Base-by-base conservation (phyloP, 2,329 filamentous ascomycete species). In the Capronia epimyces region DNA sequence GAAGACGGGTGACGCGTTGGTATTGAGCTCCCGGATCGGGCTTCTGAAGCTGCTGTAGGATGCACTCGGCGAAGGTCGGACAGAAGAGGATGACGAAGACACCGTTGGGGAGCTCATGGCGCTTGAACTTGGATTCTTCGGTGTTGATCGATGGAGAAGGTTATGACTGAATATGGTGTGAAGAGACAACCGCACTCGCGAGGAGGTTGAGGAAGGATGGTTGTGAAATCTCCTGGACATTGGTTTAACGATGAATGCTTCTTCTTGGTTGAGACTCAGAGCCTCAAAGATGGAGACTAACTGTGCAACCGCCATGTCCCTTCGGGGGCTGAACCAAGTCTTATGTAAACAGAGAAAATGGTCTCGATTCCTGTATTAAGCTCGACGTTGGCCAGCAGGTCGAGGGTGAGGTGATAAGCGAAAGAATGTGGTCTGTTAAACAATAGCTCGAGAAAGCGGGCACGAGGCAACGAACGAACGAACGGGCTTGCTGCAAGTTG, bases 1-100 rank as follows among this genome's bases (percentile, higher is more conserved):
- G 20, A 42, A 37, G 12, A 40, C 6, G 24, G 25, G 44, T 29
- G 29, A 42, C 34, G 39, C 20, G 36, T 49, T 50, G 62, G 6
- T 65, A 63, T 10, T 64, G 60, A 41, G 62, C 64, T 43, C 65
- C 43, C 29, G 58, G 49, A 6, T 63, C 60, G 41, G 60, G 59
- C 12, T 62, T 57, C 44, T 65, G 56, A 46, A 64, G 64, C 49
- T 63, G 63, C 51, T 64, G 60, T 52, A 64, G 63, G 41, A 61
- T 54, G 49, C 56, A 46, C 40, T 61, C 53, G 48, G 62, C 57
- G 37, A 61, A 53, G 54, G 63, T 56, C 53, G 61, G 56, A 56
- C 57, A 62, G 55, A 56, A 15, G 57, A 49, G 2, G 53, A 50
- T 6, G 53, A 20, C 15, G 52, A 37, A 8, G 34, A 37, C 3